These are phyloP conservation scores for Linderniella brevidens DNA, from an alignment of 257 asterid species.

Conservation along the genomic window DNA sequence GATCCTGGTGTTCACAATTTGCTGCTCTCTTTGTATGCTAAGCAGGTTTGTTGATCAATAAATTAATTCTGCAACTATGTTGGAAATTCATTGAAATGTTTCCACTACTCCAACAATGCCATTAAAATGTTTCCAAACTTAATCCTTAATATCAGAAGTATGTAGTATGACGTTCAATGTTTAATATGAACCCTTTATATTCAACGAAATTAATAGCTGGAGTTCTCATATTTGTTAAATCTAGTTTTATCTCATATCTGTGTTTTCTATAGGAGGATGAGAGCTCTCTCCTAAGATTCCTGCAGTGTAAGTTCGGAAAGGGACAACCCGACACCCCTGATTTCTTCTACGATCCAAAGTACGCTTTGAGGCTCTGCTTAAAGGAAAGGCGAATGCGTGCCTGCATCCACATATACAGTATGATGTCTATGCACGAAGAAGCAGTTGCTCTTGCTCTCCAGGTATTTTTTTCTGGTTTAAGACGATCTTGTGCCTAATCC, in stretches of 20 bases:
- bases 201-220: too few species aligned
- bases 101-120: too few species aligned
- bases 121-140: too few species aligned
- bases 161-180: too few species aligned
- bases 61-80: too few species aligned
- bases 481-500: too few species aligned
- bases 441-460: conserved; percentile 95
- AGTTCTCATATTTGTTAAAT: too few species aligned
- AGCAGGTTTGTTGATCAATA: conserved; percentile 43
- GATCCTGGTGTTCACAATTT: conserved; percentile 94
- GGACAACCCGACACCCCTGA: conserved; percentile 69
- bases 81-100: too few species aligned
- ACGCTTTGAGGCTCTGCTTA: conserved; percentile 89
- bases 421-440: conserved; percentile 99
- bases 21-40: conserved; percentile 72
- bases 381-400: conserved; percentile 88
- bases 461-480: conserved; percentile 19
- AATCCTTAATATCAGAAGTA: too few species aligned
- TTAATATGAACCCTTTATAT: too few species aligned
- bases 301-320: conserved; percentile 86
- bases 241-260: conserved; percentile 12
- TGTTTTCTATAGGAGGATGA: conserved; percentile 66
- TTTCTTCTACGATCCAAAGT: conserved; percentile 89
- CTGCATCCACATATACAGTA: conserved; percentile 91
- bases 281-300: conserved; percentile 87